Conservation (phyloP, 352 stramenopile genomes). For the Globisporangium iwayamae region DNA sequence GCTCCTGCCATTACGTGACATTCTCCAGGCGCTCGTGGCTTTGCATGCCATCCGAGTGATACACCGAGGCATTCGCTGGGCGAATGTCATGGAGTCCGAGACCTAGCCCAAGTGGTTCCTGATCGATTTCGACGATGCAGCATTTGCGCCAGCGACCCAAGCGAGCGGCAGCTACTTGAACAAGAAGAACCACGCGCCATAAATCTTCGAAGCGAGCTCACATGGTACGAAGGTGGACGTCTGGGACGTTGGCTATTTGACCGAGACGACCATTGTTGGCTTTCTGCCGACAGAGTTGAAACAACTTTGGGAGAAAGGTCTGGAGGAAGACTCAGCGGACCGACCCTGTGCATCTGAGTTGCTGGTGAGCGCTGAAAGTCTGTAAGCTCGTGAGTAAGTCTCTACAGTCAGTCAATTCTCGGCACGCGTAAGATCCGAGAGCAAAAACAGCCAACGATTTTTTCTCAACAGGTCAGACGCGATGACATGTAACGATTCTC, state of each 20-base stretch:
- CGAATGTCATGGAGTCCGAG: too few relatives aligned
- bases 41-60: too few relatives aligned
- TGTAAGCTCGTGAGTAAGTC: not conserved
- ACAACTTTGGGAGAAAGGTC: not conserved
- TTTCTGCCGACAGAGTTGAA: not conserved
- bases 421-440: too few relatives aligned
- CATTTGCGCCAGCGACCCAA: not conserved
- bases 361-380: not conserved
- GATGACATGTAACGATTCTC: too few relatives aligned
- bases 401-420: too few relatives aligned
- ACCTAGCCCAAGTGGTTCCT: slow-evolving; percentile 19
- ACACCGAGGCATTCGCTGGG: too few relatives aligned
- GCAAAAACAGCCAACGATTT: too few relatives aligned
- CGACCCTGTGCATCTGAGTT: not conserved
- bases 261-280: not conserved
- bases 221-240: not conserved
- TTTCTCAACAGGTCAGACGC: too few relatives aligned
- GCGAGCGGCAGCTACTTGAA: too few relatives aligned
- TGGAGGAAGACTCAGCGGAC: not conserved
- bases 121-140: slow-evolving; percentile 20
- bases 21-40: too few relatives aligned
- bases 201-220: not conserved
- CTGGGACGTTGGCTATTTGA: not conserved
- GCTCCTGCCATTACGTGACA: too few relatives aligned
- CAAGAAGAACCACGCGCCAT: not conserved